Evolutionary conservation across 345 rosid species (phyloP).

Genomic region (Hypericum androsaemum): DNA sequence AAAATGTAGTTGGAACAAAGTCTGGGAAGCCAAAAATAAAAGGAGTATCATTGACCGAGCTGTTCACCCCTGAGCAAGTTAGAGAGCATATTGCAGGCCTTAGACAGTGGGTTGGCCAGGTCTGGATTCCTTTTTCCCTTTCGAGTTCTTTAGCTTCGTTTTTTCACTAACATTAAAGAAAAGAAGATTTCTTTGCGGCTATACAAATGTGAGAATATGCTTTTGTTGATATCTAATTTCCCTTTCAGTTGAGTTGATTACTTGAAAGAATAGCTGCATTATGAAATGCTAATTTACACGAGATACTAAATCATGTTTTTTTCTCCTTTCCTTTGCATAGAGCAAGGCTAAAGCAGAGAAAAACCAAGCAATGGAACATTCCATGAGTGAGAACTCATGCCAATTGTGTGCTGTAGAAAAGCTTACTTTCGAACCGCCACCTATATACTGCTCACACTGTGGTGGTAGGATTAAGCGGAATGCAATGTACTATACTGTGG

Average conservation of each 20-base stretch:
- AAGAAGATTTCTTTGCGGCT: neutral
- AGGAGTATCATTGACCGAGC: neutral
- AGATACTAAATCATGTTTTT: constrained; percentile 11
- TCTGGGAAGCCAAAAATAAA: neutral
- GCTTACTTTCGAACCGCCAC: constrained; percentile 30
- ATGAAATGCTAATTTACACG: neutral
- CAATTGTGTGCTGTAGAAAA: constrained; percentile 31
- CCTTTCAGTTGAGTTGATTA: neutral
- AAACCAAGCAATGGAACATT: constrained; percentile 6
- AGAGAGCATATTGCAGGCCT: constrained; percentile 39
- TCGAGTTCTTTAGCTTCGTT: too few relatives aligned
- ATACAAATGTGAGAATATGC: neutral
- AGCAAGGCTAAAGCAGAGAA: constrained; percentile 13
- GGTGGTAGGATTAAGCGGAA: constrained; percentile 19
- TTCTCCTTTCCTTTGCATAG: constrained; percentile 13
- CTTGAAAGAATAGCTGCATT: neutral
- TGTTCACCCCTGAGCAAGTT: constrained; percentile 16
- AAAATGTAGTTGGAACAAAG: neutral
- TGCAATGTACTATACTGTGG: constrained; percentile 28
- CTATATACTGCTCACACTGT: constrained; percentile 41
- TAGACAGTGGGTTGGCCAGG: constrained; percentile 23
- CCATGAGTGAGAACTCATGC: constrained; percentile 26
- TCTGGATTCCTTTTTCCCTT: constrained; percentile 6
- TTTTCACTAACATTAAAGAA: too few relatives aligned
- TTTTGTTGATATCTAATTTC: neutral